Evolutionary conservation across 352 stramenopile genomes (phyloP), one percentile per base, ranked within the genome.

Genomic region (Phytopythium montanum): DNA sequence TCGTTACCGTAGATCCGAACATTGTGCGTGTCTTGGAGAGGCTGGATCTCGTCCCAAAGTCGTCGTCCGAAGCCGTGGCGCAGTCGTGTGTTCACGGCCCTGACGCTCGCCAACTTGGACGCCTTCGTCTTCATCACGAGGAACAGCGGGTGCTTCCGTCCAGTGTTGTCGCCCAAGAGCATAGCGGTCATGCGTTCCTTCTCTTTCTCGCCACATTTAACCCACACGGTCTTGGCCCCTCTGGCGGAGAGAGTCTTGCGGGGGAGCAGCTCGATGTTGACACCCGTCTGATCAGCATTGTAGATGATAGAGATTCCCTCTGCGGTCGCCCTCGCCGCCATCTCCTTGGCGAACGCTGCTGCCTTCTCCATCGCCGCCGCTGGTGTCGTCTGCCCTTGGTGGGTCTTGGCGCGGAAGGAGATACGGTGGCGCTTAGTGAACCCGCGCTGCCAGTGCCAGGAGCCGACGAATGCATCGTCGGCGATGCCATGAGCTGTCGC

Each of bases 221-320:
- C 52, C 72, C 68, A 77, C 31, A 69, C 48, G 2, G 60, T 80
- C n/a, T 60, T 62, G 1, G 52, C 36, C 19, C 62, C 61, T 13
- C 26, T 61, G 1, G 41, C 16, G 0, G 59, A 23, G 10, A 73
- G 45, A 7, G 66, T 74, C 14, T 19, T 70, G 9, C 62, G 59
- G 0, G 68, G 62, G 4, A 74, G n/a, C 0, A 75, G 46, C 53
- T 76, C 72, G 50, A 72, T 76, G 29, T 65, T 64, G 12, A 69
- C 54, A 2, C 55, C 54, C 8, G 46, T 73, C n/a, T 67, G 62
- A 23, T 77, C 55, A 0, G 62, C 65, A 39, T 71, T 71, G 52
- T 59, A 64, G 25, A 73, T 56, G 4, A 50, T 38, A 1, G 12
- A 23, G 45, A 72, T 64, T 1, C 59, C 62, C 10, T 68, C n/a